These are phyloP conservation scores for Coniferiporia weirii DNA, from an alignment of 1,284 basidiomycete genomes.

Conservation along the genomic window DNA sequence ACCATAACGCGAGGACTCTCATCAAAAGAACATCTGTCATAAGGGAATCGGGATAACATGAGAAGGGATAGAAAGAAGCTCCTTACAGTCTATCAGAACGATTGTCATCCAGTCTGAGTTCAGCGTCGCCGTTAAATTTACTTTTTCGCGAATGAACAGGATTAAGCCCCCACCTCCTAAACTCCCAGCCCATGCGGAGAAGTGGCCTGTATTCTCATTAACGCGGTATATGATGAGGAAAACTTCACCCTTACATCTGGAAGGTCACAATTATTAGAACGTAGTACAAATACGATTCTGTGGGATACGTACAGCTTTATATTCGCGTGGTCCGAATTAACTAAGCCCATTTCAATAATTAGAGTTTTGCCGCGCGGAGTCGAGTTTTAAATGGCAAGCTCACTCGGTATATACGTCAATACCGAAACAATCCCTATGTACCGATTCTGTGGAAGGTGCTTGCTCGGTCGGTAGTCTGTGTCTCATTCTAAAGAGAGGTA, in stretches of 20 bases:
- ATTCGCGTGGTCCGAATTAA: too few relatives aligned
- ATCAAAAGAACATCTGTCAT: constrained; percentile 7
- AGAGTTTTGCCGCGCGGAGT: too few relatives aligned
- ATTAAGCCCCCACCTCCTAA: not conserved
- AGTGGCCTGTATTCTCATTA: not conserved
- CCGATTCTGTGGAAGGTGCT: not conserved
- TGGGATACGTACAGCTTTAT: too few relatives aligned
- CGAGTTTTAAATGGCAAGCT: not conserved
- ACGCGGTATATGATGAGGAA: not conserved
- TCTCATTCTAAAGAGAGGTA: not conserved
- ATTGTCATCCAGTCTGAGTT: too few relatives aligned
- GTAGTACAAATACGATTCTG: too few relatives aligned
- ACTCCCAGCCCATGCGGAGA: not conserved
- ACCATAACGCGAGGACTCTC: too few relatives aligned
- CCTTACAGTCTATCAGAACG: too few relatives aligned
- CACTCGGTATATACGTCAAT: not conserved
- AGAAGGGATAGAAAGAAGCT: not conserved
- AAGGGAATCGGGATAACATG: not conserved
- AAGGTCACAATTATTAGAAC: not conserved
- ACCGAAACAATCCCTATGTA: constrained; percentile 3
- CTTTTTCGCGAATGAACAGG: not conserved
- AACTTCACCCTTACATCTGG: not conserved
- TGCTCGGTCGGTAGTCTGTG: not conserved
- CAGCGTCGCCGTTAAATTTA: not conserved
- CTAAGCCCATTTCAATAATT: too few relatives aligned